phyloP scores from a whole-genome alignment of 192 early-diverging fungal genomes.

The Diversispora epigaea region DNA sequence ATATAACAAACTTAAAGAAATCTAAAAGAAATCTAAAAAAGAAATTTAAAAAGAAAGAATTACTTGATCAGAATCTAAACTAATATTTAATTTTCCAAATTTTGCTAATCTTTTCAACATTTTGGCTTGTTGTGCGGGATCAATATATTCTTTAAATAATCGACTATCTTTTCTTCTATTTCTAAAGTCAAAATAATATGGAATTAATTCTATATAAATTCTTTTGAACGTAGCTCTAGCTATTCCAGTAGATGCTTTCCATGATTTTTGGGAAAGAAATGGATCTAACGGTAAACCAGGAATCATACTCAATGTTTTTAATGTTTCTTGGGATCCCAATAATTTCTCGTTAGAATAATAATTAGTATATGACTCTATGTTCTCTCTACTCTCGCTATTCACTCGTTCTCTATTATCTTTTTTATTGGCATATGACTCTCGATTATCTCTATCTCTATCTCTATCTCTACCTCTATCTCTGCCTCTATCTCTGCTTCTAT shows the following conservation, averaged over 20 bases:
- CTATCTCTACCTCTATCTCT: no score
- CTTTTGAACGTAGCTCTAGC: conserved; percentile 62
- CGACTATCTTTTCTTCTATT: conserved; percentile 63
- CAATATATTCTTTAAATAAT: conserved; percentile 67
- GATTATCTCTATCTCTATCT: no score
- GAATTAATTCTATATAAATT: conserved; percentile 59
- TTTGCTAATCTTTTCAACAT: conserved; percentile 56
- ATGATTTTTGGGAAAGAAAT: conserved; percentile 43
- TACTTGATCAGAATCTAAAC: conserved; percentile 60
- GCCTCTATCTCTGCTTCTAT: no score
- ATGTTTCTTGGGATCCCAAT: conserved; percentile 28
- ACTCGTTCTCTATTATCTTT: no score
- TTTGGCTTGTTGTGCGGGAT: conserved; percentile 61
- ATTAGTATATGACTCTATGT: conserved; percentile 17
- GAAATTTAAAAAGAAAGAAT: neutral
- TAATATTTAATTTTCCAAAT: conserved; percentile 56
- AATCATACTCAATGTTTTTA: conserved; percentile 32
- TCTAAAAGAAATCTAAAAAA: no score
- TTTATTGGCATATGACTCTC: no score
- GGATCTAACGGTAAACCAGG: conserved; percentile 51
- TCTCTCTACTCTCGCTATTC: neutral
- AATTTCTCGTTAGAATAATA: conserved; percentile 9
- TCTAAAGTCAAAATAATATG: conserved; percentile 73
- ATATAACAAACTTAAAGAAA: neutral
- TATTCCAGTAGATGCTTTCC: conserved; percentile 49